Percentiles rank a stretch among this genome's conserved stretches.
Conservation (phyloP, 208 protist species). For the Trypanosoma melophagium region DNA sequence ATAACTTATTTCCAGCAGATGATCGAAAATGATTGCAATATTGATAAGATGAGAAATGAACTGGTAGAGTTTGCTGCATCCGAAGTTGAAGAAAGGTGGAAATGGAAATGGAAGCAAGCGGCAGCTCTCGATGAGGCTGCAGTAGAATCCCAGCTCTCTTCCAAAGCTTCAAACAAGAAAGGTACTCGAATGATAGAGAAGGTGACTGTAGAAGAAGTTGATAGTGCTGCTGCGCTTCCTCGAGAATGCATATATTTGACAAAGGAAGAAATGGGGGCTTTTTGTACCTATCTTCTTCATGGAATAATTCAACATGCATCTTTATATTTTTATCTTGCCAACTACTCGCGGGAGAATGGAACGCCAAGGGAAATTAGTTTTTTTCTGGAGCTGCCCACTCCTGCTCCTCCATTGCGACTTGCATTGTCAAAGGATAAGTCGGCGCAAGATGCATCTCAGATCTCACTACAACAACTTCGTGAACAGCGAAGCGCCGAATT, state of each 20-base stretch:
- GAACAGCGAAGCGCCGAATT: constrained; percentile 50
- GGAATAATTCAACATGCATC: constrained; percentile 60
- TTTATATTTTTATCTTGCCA: constrained; percentile 49
- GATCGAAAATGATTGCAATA: constrained; percentile 18
- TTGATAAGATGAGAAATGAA: constrained; percentile 16
- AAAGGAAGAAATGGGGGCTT: constrained; percentile 38
- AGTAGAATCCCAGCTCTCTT: neutral
- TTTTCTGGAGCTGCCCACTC: constrained; percentile 48
- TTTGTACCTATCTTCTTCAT: constrained; percentile 50
- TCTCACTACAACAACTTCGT: constrained; percentile 35
- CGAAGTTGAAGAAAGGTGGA: constrained; percentile 60
- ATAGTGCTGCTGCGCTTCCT: constrained; percentile 47
- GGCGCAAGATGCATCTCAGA: constrained; percentile 14
- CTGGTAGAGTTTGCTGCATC: constrained; percentile 42
- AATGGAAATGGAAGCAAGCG: constrained; percentile 55
- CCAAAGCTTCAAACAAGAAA: constrained; percentile 29
- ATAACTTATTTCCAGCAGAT: constrained; percentile 26
- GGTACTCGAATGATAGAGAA: constrained; percentile 30
- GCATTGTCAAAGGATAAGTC: constrained; percentile 21
- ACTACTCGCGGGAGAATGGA: constrained; percentile 11
- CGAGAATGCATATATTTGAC: constrained; percentile 71
- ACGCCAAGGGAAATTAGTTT: constrained; percentile 19
- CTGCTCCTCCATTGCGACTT: constrained; percentile 35
- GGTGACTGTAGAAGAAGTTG: constrained; percentile 51
- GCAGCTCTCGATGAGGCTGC: constrained; percentile 7